Percentiles rank a stretch among this genome's conserved stretches.
These are phyloP conservation scores for Pythium phragmiticola DNA, from an alignment of 352 stramenopile species.

Conservation along the genomic window DNA sequence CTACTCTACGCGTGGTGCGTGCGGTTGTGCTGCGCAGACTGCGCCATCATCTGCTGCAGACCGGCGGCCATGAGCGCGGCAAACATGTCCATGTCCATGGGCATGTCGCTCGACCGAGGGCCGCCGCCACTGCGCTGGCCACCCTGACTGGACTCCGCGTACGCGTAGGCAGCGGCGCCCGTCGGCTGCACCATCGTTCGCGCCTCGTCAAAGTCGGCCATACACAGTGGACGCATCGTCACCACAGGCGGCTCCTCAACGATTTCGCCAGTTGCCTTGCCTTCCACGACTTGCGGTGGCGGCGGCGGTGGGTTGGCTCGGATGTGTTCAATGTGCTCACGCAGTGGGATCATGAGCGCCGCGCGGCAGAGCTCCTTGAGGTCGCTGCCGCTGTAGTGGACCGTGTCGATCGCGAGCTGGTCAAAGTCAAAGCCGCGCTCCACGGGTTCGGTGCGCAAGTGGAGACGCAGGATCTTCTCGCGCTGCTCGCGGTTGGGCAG, in stretches of 20 bases:
- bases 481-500: slow-evolving; percentile 87
- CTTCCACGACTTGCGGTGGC: slow-evolving; percentile 23
- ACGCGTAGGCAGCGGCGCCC: slow-evolving; percentile 76
- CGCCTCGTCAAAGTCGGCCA: slow-evolving; percentile 85
- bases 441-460: slow-evolving; percentile 88
- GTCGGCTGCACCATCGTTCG: slow-evolving; percentile 86
- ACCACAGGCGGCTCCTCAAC: slow-evolving; percentile 29
- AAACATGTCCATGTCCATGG: slow-evolving; percentile 82
- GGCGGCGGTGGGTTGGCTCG: slow-evolving; percentile 40
- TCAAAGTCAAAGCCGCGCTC: slow-evolving; percentile 74
- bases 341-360: slow-evolving; percentile 84
- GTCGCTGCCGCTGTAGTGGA: slow-evolving; percentile 96
- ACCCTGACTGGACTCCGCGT: slow-evolving; percentile 53
- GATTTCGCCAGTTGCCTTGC: slow-evolving; percentile 26
- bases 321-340: slow-evolving; percentile 77
- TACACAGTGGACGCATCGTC: slow-evolving; percentile 68
- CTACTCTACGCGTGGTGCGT: slow-evolving; percentile 12
- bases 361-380: slow-evolving; percentile 90
- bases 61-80: slow-evolving; percentile 79
- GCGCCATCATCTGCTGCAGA: slow-evolving; percentile 79
- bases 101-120: slow-evolving; percentile 27
- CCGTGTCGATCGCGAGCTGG: slow-evolving; percentile 81
- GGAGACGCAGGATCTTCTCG: slow-evolving; percentile 93
- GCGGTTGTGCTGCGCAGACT: slow-evolving; percentile 33
- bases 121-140: slow-evolving; percentile 20